A percentile compares a stretch with the other conserved stretches of the same genome.
Conservation (phyloP, 1,284 basidiomycete species). For the Tremellales sp. region DNA sequence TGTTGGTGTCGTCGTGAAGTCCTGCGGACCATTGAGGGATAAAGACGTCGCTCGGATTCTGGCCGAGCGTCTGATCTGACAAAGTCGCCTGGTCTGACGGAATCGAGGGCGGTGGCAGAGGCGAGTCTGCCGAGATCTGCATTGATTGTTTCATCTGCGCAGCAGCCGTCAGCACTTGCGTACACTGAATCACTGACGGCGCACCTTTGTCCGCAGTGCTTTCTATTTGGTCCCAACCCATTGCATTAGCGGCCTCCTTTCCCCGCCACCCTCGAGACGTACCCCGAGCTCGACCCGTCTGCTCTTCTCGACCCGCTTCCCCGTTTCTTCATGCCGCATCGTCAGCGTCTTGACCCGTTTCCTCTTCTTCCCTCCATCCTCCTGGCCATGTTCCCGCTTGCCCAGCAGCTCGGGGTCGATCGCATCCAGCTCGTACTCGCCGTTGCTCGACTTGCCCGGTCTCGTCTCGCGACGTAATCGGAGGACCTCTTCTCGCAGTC, state of each 20-base stretch:
- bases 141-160: constrained; percentile 15
- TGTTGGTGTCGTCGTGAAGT: constrained; percentile 10
- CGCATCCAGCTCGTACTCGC: background rate
- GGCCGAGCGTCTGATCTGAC: background rate
- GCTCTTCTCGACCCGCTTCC: constrained; percentile 27
- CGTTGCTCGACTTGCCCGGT: background rate
- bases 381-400: background rate
- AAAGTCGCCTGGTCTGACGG: constrained; percentile 2
- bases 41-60: background rate
- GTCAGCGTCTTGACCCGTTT: background rate
- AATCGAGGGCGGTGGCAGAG: constrained; percentile 13
- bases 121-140: constrained; percentile 13
- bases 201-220: constrained; percentile 19
- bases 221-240: no score
- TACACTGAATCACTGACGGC: no score
- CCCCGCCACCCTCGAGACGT: no score
- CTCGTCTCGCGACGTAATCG: constrained; percentile 17
- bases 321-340: constrained; percentile 17
- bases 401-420: background rate
- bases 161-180: no score
- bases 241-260: no score
- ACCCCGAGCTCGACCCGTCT: constrained; percentile 22
- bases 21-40: constrained; percentile 13
- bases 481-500: constrained; percentile 30
- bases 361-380: background rate